Evolutionary conservation across 371 early-diverging fungal species (phyloP).

Genomic region (Mucor circinelloides): DNA sequence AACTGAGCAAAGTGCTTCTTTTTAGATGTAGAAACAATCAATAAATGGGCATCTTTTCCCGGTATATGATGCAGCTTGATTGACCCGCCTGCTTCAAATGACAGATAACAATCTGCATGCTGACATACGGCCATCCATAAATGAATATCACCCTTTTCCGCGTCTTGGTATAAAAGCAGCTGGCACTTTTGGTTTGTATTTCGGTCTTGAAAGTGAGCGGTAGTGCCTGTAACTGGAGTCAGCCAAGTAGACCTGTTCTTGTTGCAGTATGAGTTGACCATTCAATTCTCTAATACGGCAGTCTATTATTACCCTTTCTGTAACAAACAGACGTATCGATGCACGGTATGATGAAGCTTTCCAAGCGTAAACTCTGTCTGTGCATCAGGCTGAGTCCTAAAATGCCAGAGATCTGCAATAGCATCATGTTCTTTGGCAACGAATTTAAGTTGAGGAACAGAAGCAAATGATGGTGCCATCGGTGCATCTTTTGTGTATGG

Average conservation of each 20-base stretch:
- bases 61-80: background rate
- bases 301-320: conserved; percentile 22
- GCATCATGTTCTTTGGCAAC: background rate
- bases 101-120: conserved; percentile 10
- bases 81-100: background rate
- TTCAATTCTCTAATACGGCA: background rate
- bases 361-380: background rate
- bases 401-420: conserved; percentile 8
- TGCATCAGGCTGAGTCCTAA: background rate
- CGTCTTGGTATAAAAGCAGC: conserved; percentile 16
- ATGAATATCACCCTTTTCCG: conserved; percentile 8
- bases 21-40: background rate
- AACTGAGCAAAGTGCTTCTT: background rate
- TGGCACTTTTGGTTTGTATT: conserved; percentile 16
- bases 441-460: conserved; percentile 4
- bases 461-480: background rate
- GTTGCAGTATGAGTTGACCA: background rate
- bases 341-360: background rate
- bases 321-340: conserved; percentile 5
- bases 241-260: conserved; percentile 20
- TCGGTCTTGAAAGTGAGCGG: background rate
- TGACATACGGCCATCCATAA: conserved; percentile 19
- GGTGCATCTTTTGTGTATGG: background rate
- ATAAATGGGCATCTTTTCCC: background rate
- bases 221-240: conserved; percentile 15